These are phyloP conservation scores for Oldenlandia corymbosa DNA, from an alignment of 257 asterid species.

Conservation along the genomic window DNA sequence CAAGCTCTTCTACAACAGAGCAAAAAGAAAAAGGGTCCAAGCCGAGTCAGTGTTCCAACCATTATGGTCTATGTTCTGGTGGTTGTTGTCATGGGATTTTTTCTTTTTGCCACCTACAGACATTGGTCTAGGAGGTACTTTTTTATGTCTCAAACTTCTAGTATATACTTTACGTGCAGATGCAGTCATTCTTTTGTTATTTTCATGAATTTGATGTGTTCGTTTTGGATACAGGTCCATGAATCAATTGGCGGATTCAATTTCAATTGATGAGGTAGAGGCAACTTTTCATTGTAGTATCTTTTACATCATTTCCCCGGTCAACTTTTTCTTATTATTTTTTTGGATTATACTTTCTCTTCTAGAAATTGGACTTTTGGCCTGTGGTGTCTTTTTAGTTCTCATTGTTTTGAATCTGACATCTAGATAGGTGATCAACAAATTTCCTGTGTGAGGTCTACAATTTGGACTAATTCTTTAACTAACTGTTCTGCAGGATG, in stretches of 20 bases:
- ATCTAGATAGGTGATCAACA: background rate
- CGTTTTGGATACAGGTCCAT: conserved; percentile 20
- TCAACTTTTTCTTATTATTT: background rate
- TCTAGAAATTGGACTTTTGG: background rate
- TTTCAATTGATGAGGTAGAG: conserved; percentile 24
- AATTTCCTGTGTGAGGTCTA: background rate
- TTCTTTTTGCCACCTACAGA: conserved; percentile 40
- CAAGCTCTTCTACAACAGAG: conserved; percentile 51
- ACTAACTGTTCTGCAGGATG: conserved; percentile 42
- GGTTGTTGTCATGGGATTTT: conserved; percentile 31
- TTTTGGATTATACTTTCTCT: no score
- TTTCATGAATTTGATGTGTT: background rate
- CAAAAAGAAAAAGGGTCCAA: conserved; percentile 49
- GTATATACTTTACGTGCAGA: background rate
- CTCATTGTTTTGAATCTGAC: background rate
- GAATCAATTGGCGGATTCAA: conserved; percentile 16
- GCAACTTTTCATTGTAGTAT: background rate
- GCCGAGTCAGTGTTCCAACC: conserved; percentile 31
- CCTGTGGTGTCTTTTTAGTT: background rate
- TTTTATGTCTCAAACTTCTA: background rate
- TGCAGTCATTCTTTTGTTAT: background rate
- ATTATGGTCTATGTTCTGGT: conserved; percentile 29
- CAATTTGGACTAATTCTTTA: conserved; percentile 9
- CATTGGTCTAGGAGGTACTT: conserved; percentile 42
- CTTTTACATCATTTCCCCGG: background rate